Evolutionary conservation across 2,329 filamentous ascomycete species (phyloP).

Genomic region (Diaporthe ampelina): DNA sequence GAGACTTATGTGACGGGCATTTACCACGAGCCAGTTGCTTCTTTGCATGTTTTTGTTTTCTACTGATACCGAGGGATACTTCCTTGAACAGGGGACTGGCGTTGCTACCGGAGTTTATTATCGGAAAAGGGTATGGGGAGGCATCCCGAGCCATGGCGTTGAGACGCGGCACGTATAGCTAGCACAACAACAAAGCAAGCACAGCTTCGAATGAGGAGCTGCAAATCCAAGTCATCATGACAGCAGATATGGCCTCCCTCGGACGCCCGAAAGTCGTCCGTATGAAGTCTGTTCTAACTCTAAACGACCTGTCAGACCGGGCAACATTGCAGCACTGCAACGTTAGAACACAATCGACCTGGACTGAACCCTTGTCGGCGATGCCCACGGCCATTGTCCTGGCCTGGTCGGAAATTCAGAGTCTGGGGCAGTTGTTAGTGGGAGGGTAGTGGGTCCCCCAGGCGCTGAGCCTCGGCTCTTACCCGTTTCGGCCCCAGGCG

Average conservation of each 20-base stretch:
- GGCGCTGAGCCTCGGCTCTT: constrained; percentile 38
- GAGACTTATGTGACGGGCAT: background rate
- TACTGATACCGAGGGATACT: constrained; percentile 36
- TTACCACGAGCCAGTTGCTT: constrained; percentile 12
- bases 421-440: background rate
- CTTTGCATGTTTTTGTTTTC: background rate
- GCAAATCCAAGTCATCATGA: constrained; percentile 3
- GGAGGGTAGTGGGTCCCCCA: background rate
- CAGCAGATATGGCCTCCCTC: background rate
- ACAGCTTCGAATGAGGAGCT: background rate
- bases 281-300: constrained; percentile 10
- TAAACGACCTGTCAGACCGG: constrained; percentile 21
- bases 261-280: background rate
- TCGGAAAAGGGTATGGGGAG: constrained; percentile 20
- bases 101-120: constrained; percentile 39
- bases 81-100: constrained; percentile 28
- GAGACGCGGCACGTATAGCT: constrained; percentile 12
- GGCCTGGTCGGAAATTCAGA: constrained; percentile 15
- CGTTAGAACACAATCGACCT: background rate
- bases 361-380: background rate
- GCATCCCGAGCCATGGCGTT: background rate
- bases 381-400: background rate
- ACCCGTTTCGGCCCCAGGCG: constrained; percentile 20
- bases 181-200: background rate
- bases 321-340: constrained; percentile 16